These are phyloP conservation scores for Trichoderma lentiforme DNA, from an alignment of 2,329 filamentous ascomycete genomes.

Conservation along the genomic window DNA sequence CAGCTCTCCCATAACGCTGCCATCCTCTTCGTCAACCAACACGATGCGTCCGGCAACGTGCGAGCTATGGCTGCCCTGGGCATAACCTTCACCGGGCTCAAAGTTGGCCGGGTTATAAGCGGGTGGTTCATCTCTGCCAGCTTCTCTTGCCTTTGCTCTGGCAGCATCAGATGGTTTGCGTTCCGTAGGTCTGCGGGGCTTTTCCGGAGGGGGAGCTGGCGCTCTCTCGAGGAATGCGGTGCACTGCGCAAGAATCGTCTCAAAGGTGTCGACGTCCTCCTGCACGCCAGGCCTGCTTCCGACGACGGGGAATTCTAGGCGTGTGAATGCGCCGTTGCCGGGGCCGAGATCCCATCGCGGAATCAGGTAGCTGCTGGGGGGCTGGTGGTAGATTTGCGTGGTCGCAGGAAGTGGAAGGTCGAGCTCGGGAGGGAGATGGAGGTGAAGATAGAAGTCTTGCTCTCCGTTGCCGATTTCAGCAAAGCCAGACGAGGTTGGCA, in stretches of 20 bases:
- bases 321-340: conserved; percentile 84
- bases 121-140: conserved; percentile 46
- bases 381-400: conserved; percentile 96
- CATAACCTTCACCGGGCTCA: conserved; percentile 75
- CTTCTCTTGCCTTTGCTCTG: conserved; percentile 33
- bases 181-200: background rate
- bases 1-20: conserved; percentile 89
- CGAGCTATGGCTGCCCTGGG: conserved; percentile 55
- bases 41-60: conserved; percentile 71
- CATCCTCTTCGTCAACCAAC: conserved; percentile 91
- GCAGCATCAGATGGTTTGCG: conserved; percentile 2
- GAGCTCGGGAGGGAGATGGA: conserved; percentile 90
- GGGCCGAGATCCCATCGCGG: conserved; percentile 91
- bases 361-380: conserved; percentile 87
- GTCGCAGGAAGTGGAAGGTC: conserved; percentile 91
- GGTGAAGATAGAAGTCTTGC: conserved; percentile 95
- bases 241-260: conserved; percentile 96
- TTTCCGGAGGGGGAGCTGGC: conserved; percentile 49
- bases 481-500: conserved; percentile 79
- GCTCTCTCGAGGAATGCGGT: conserved; percentile 90
- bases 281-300: conserved; percentile 72
- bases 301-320: conserved; percentile 80
- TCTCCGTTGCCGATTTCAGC: conserved; percentile 59
- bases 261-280: conserved; percentile 93
- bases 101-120: conserved; percentile 81